Conservation (phyloP, 345 rosid species). For the Toxicodendron radicans region DNA sequence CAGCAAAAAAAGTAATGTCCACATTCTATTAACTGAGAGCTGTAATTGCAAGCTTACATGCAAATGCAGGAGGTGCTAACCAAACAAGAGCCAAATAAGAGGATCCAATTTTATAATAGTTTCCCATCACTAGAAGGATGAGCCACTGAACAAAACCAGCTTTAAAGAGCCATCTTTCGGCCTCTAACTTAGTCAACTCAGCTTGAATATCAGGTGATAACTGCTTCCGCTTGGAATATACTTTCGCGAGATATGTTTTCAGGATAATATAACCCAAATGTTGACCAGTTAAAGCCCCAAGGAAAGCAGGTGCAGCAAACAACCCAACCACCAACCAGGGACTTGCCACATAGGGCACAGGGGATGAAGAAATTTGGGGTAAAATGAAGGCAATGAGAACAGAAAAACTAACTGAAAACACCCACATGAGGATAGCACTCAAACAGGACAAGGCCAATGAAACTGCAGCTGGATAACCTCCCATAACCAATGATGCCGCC, state of each 20-base stretch:
- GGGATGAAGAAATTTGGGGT: constrained; percentile 68
- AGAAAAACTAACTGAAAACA: constrained; percentile 75
- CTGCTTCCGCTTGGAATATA: constrained; percentile 48
- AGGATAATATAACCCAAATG: constrained; percentile 71
- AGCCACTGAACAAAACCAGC: constrained; percentile 88
- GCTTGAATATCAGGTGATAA: constrained; percentile 46
- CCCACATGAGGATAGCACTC: constrained; percentile 64
- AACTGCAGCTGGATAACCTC: constrained; percentile 72
- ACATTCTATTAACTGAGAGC: constrained; percentile 14
- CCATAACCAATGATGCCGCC: constrained; percentile 80
- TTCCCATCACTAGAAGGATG: constrained; percentile 64
- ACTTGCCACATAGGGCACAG: constrained; percentile 74
- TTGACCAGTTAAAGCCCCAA: constrained; percentile 88
- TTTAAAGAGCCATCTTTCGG: constrained; percentile 96
- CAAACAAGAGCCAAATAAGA: constrained; percentile 81
- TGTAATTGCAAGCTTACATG: constrained; percentile 65
- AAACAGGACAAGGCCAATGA: constrained; percentile 68
- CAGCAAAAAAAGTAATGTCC: not conserved
- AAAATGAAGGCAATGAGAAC: constrained; percentile 64
- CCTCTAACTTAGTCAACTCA: constrained; percentile 67
- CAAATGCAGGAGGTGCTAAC: constrained; percentile 91
- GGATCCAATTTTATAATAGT: constrained; percentile 75
- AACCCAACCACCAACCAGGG: constrained; percentile 85
- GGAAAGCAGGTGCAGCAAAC: constrained; percentile 84
- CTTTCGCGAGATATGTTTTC: constrained; percentile 45